These are phyloP conservation scores for Anthracocystis setariae DNA, from an alignment of 1,284 basidiomycete genomes.

Conservation along the genomic window DNA sequence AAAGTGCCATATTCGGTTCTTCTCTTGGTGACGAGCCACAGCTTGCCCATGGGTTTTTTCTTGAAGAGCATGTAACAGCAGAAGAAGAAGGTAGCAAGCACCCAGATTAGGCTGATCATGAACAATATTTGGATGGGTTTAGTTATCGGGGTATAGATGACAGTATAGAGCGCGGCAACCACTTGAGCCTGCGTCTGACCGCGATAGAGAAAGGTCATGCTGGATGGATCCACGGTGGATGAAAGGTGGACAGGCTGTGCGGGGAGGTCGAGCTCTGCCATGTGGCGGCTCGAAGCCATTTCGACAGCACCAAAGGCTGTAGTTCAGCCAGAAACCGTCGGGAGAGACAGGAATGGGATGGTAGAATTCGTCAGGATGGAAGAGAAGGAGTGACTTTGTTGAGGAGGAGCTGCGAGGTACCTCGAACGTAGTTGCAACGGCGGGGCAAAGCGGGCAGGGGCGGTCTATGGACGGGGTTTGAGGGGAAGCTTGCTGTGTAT, in stretches of 20 bases:
- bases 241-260: not conserved
- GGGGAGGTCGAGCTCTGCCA: constrained; percentile 2
- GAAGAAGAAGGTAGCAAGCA: constrained; percentile 11
- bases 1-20: constrained; percentile 9
- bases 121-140: constrained; percentile 3
- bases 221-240: constrained; percentile 1
- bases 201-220: constrained; percentile 25
- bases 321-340: too few relatives aligned
- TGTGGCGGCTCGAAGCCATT: not conserved
- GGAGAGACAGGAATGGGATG: too few relatives aligned
- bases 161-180: constrained; percentile 6
- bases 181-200: constrained; percentile 15
- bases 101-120: constrained; percentile 5
- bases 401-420: too few relatives aligned
- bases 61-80: constrained; percentile 24
- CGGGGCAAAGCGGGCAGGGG: too few relatives aligned
- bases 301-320: too few relatives aligned
- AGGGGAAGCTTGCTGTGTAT: too few relatives aligned
- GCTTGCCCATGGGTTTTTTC: constrained; percentile 13
- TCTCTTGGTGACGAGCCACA: constrained; percentile 27
- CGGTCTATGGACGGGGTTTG: too few relatives aligned
- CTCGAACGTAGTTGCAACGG: too few relatives aligned
- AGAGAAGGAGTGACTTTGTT: too few relatives aligned
- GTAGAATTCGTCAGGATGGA: too few relatives aligned
- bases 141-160: not conserved